Percentiles rank a stretch among this genome's conserved stretches.
Evolutionary conservation across 352 stramenopile species (phyloP).

Genomic region (Phytophthora quininea): DNA sequence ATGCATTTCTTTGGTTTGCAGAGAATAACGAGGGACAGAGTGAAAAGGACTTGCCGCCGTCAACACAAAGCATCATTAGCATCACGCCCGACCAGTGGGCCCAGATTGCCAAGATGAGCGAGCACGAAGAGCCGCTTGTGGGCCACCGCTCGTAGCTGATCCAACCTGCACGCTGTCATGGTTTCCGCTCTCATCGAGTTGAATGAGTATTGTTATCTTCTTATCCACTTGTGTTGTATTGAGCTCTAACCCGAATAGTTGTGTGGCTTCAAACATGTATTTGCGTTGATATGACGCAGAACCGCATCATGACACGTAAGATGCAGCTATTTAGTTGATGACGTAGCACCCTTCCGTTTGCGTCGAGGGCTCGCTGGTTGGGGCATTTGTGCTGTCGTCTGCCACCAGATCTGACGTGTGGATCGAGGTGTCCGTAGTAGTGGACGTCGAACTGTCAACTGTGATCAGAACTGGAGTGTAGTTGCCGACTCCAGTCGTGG

Average conservation of each 20-base stretch:
- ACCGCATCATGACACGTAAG: slow-evolving; percentile 18
- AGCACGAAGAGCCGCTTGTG: slow-evolving; percentile 60
- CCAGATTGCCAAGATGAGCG: slow-evolving; percentile 49
- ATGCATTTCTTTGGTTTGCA: slow-evolving; percentile 20
- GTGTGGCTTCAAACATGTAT: slow-evolving; percentile 22
- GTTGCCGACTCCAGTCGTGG: not conserved
- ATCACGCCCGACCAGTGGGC: slow-evolving; percentile 79
- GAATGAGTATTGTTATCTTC: slow-evolving; percentile 27
- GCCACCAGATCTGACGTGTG: not conserved
- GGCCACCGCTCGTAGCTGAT: slow-evolving; percentile 51
- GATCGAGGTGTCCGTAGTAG: slow-evolving; percentile 7
- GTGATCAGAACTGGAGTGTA: not conserved
- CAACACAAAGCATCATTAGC: slow-evolving; percentile 83
- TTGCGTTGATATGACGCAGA: slow-evolving; percentile 24
- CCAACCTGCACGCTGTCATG: not conserved
- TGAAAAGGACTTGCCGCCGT: slow-evolving; percentile 54
- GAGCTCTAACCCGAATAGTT: not conserved
- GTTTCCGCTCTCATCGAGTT: not conserved
- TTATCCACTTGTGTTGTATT: not conserved
- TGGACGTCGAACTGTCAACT: not conserved
- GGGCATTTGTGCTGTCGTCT: not conserved
- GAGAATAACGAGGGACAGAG: slow-evolving; percentile 67
- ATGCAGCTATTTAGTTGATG: not conserved
- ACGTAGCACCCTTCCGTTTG: not conserved
- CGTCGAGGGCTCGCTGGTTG: slow-evolving; percentile 1